Base-by-base conservation (phyloP, 2,329 filamentous ascomycete species). In the Fusarium staphyleae region DNA sequence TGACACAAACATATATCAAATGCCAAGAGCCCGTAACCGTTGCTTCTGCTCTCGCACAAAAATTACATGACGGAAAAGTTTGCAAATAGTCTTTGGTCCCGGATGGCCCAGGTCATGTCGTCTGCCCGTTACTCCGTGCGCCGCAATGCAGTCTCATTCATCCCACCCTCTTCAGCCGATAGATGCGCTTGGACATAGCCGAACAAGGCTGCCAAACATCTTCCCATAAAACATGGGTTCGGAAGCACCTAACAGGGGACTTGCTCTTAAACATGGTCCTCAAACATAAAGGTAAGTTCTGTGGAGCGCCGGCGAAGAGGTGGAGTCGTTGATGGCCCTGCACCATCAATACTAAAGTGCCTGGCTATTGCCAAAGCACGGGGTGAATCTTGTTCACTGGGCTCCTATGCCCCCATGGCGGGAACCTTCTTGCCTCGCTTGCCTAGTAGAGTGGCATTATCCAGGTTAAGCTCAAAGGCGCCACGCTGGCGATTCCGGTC, bases 391-490 rank as follows among this genome's bases (percentile, higher is more conserved):
- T 26, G 37, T 50, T 52, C 53, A 56, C 15, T 41, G 50, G 61
- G 34, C 53, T 58, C 63, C 66, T 74, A 75, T 49, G 69, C 72
- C 41, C 72, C 71, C 66, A 75, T 77, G 53, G 79, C 76, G 18
- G 79, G 72, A 36, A 82, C 73, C 66, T 86, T 85, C 65, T 81
- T 78, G 16, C 78, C 79, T 53, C 85, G 77, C 65, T 93, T 85
- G 26, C 93, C 93, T 4, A 99, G 78, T 44, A 99, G 75, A 2
- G 93, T 98, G 1, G 95, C 90, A 49, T 95, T 95, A 62, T 96
- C 91, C 30, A 99, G 78, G 69, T 87, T 97, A 39, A 99, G 82
- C 74, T 99, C 95, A 64, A 99, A 99, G 0, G 89, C 87, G 26
- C 91, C 92, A 73, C 88, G 90, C 64, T 89, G 86, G 58, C 81